Percentiles rank a stretch among this genome's conserved stretches.
phyloP scores from a whole-genome alignment of 371 early-diverging fungal genomes.

The Coemansia sp. region DNA sequence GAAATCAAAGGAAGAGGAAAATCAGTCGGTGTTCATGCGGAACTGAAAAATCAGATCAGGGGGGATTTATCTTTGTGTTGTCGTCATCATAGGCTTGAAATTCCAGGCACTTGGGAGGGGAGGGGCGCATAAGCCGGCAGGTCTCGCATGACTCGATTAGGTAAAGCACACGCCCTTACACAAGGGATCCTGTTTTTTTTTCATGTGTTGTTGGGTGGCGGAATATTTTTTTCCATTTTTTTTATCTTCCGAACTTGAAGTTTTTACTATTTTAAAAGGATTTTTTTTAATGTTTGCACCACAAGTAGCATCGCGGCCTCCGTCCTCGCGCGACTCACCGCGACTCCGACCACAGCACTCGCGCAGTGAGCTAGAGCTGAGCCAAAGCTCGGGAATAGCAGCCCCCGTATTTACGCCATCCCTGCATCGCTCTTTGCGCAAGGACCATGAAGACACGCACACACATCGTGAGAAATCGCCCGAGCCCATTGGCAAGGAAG shows the following conservation, averaged over 20 bases:
- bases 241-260: neutral
- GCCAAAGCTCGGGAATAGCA: conserved; percentile 12
- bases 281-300: conserved; percentile 27
- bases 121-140: too few relatives aligned
- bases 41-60: neutral
- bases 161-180: too few relatives aligned
- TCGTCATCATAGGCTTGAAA: too few relatives aligned
- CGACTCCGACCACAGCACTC: conserved; percentile 18
- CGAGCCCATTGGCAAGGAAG: too few relatives aligned
- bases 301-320: conserved; percentile 28
- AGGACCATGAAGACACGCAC: conserved; percentile 13
- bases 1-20: neutral
- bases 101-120: too few relatives aligned
- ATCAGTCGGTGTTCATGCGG: too few relatives aligned
- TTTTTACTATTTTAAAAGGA: neutral
- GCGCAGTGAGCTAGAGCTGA: conserved; percentile 27
- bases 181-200: too few relatives aligned
- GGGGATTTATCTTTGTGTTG: too few relatives aligned
- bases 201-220: too few relatives aligned
- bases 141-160: too few relatives aligned
- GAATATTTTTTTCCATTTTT: conserved; percentile 1
- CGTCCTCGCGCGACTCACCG: conserved; percentile 39
- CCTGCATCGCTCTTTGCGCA: conserved; percentile 35
- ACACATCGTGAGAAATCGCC: too few relatives aligned
- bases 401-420: conserved; percentile 27